Evolutionary conservation across 805 yeast genomes (phyloP).

Genomic region (Candida cerambycidarum): DNA sequence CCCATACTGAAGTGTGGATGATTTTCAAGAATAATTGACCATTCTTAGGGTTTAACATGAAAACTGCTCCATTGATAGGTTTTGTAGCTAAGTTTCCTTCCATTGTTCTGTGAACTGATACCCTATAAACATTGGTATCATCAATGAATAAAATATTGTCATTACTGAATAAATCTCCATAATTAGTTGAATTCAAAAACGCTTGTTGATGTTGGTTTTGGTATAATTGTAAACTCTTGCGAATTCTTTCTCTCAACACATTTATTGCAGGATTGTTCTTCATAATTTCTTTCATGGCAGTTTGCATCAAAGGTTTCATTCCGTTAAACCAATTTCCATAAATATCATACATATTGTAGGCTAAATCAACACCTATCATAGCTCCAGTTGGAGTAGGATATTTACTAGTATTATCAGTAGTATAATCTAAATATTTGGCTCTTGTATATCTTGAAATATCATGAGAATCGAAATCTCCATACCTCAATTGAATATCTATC

Average conservation of each 20-base stretch:
- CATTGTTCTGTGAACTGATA: conserved; percentile 83
- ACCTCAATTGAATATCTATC: conserved; percentile 92
- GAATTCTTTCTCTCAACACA: conserved; percentile 87
- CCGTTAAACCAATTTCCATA: conserved; percentile 99
- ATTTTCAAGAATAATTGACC: conserved; percentile 89
- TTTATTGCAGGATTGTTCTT: conserved; percentile 90
- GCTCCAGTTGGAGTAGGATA: conserved; percentile 95
- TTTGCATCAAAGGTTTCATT: conserved; percentile 81
- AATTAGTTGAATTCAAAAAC: conserved; percentile 82
- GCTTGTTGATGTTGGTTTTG: conserved; percentile 95
- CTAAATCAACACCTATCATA: conserved; percentile 86
- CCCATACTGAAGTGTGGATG: conserved; percentile 93
- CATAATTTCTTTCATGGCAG: conserved; percentile 92
- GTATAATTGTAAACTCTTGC: conserved; percentile 90
- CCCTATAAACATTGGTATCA: conserved; percentile 92
- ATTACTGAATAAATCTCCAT: conserved; percentile 82
- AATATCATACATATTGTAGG: conserved; percentile 94
- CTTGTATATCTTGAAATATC: conserved; percentile 92
- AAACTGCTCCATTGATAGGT: conserved; percentile 90
- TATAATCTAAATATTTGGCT: conserved; percentile 90
- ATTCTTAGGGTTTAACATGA: conserved; percentile 83
- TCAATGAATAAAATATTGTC: conserved; percentile 87
- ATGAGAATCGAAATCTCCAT: conserved; percentile 97
- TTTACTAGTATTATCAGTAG: conserved; percentile 77
- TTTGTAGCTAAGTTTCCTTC: conserved; percentile 92